Base-by-base conservation (phyloP, 176 grass and related monocot species). In the Canna indica region DNA sequence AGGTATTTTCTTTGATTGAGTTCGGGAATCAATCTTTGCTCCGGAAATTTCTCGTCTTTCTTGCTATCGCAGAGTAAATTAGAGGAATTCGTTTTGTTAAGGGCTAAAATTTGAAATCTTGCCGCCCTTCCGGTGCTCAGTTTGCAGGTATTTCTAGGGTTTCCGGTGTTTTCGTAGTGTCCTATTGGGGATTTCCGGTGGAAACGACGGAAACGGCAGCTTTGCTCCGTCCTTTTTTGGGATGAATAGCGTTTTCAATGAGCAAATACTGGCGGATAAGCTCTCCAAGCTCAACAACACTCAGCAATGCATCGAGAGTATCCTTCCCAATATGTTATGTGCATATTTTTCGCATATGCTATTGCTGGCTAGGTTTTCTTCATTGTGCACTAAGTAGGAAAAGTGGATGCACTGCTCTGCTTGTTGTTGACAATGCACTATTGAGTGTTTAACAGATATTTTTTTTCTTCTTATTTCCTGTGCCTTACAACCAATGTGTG, bases 241-340 rank as follows among this genome's bases (percentile, higher is more conserved):
- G 80, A 93, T 99, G 86, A 90, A 74, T 78, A 86, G 79, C 79
- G 86, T 82, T 73, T 99, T 99, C 84, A 90, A 82, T 74, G 90
- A 93, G 83, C 81, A 84, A 46, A 82, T 90, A 88, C 82, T 99
- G 45, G 90, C 84, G 45, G 90, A 93, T 61, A 99, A 99, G 86
- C 86, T 99, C 36, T 78, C 86, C 24, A 85, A 90, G 84, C 94
- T 99, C 82, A 99, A 99, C 72, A 99, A 88, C 80, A 93, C 94
- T 75, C 94, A 99, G 76, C 94, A 99, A 83, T 99, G 86, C 82
- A 93, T 99, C 56, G 86, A 99, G 69, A 99, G 94, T 99, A 99
- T 93, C 89, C 86, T 99, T 91, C 73, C 66, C 76, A 17, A 31
- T 22, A 69, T 81, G 54, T 52, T 33, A 72, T 58, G 4, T 29